Evolutionary conservation across 2,329 filamentous ascomycete genomes (phyloP), one percentile per base, ranked within the genome.

Genomic region (Microdochium bolleyi): DNA sequence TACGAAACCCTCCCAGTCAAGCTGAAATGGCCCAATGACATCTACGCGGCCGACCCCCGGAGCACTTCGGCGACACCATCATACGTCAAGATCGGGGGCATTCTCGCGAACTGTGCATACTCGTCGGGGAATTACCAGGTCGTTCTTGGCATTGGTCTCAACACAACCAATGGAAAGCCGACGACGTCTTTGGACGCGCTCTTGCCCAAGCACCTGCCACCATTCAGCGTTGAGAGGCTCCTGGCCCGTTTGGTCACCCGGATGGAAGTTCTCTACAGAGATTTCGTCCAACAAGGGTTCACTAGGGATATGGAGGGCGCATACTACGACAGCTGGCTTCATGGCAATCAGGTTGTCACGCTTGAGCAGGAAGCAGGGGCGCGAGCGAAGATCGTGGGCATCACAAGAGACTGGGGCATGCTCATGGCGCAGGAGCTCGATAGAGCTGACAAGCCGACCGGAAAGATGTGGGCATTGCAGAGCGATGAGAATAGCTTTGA

Each of bases 401-500:
- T 99, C 58, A 95, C 91, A 4, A 73, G 79, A n/a, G 90, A 97
- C 67, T 96, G 89, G 85, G 94, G 94, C 0, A 73, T 97, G 67
- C 65, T 99, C 58, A 78, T 85, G 58, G 94, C 86, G 0, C 89
- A 96, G 68, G 92, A 97, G 74, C 69, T 95, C 51, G 85, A 84
- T 2, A 80, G 76, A 67, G 80, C 87, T 54, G 89, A 90, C 57
- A 75, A 84, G 51, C 74, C 78, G 2, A 96, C 89, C 0, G 92
- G 92, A 0, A 88, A 80, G 69, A 75, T 87, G 50, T 92, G 88
- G 80, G 83, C 87, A 61, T 70, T 99, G 70, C 92, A 96, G 74
- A 96, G 91, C 67, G 94, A 99, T 68, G 90, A 92, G 66, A 99
- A 99, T 64, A 96, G 92, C 68, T 99, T 99, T 73, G 94, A 99